Evolutionary conservation across 208 protist species (phyloP), one percentile per base, ranked within the genome.

Genomic region (Balamuthia mandrillaris): DNA sequence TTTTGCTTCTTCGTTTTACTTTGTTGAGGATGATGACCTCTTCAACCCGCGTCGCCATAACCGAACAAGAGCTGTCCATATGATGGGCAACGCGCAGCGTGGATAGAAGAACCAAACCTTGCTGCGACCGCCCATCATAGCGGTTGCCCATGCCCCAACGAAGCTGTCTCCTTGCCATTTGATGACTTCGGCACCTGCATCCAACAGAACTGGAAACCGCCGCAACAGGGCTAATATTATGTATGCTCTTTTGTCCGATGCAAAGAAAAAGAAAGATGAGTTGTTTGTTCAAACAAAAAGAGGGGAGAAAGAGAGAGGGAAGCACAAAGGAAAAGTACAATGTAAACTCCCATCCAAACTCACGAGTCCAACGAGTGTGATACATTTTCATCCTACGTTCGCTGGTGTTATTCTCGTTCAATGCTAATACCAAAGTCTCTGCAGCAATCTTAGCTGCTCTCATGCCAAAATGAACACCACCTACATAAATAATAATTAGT

Each of bases 41-140:
- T n/a, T n/a, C n/a, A n/a, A n/a, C n/a, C n/a, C n/a, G n/a, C n/a
- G n/a, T n/a, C n/a, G n/a, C n/a, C n/a, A n/a, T n/a, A n/a, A n/a
- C n/a, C n/a, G n/a, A n/a, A n/a, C n/a, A n/a, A n/a, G n/a, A n/a
- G n/a, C n/a, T n/a, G n/a, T n/a, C n/a, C n/a, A n/a, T n/a, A n/a
- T n/a, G n/a, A n/a, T n/a, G n/a, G n/a, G n/a, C n/a, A n/a, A n/a
- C n/a, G n/a, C n/a, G n/a, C n/a, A n/a, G n/a, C n/a, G n/a, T n/a
- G 77, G 77, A 31, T 83, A 83, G 42, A 83, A 83, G 35, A 83
- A 83, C 77, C 77, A 83, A 27, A 83, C 66, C 58, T 83, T 83
- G 54, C 77, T 83, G 24, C 77, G 7, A 12, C 77, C 77, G n/a
- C 77, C 77, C 77, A 83, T 83, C 77, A 83, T 68, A 0, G 77